Conservation (phyloP, 164 flowering plant species). For the Magnolia kwangsiensis region DNA sequence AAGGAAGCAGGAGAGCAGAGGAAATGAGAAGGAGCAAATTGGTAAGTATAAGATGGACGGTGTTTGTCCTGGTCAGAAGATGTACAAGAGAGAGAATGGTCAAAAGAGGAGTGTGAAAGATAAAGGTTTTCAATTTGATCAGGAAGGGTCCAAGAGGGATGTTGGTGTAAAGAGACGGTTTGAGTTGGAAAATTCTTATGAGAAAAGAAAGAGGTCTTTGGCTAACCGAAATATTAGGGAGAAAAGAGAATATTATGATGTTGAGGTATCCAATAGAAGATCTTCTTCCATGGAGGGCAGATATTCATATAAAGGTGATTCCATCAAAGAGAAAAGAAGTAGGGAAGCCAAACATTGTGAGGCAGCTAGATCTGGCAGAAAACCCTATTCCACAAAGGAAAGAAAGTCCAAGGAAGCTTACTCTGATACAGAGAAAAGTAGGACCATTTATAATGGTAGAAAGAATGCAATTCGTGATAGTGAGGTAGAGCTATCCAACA, state of each 20-base stretch:
- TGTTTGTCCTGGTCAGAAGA: not conserved
- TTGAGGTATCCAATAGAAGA: too few species aligned
- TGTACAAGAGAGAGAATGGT: conserved; percentile 5
- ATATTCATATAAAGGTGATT: conserved; percentile 1
- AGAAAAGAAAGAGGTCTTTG: conserved; percentile 36
- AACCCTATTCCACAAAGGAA: not conserved
- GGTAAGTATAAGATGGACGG: not conserved
- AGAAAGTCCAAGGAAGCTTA: not conserved
- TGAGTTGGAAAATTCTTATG: not conserved
- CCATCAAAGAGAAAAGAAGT: not conserved
- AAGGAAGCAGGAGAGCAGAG: conserved; percentile 1
- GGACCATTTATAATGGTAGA: not conserved
- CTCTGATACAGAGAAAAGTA: not conserved
- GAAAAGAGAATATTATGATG: too few species aligned
- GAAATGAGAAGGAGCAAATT: not conserved
- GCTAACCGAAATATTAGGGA: conserved; percentile 12
- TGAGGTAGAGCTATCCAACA: not conserved
- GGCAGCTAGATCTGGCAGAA: not conserved
- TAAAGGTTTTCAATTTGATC: not conserved
- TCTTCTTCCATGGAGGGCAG: conserved; percentile 9
- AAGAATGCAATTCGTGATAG: not conserved
- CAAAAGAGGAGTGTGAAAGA: conserved; percentile 8
- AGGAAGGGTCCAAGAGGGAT: not conserved
- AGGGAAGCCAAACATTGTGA: not conserved
- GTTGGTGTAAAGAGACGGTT: not conserved